A percentile compares a stretch with the other conserved stretches of the same genome.
phyloP scores from a whole-genome alignment of 2,329 filamentous ascomycete genomes.

The Leptographium galeiforme region DNA sequence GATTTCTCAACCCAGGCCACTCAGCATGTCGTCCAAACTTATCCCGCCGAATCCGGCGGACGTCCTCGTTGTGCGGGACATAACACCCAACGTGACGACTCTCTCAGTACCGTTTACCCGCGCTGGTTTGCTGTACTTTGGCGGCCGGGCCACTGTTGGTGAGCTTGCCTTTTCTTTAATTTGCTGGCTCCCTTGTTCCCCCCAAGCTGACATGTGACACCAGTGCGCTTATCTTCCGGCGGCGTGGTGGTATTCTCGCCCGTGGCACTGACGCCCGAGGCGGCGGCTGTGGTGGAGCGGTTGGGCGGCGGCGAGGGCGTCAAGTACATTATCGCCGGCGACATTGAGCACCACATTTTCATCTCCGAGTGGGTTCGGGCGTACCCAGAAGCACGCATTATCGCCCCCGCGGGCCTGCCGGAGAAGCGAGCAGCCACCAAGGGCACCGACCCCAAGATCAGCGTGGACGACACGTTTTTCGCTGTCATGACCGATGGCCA shows the following conservation, averaged over 20 bases:
- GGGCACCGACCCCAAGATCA: constrained; percentile 41
- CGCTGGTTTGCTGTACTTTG: constrained; percentile 67
- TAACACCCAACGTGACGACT: constrained; percentile 67
- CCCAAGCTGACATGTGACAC: constrained; percentile 1
- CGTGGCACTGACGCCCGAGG: constrained; percentile 61
- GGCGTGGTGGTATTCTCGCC: constrained; percentile 83
- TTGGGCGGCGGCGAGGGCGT: constrained; percentile 49
- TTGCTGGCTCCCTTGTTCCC: neutral
- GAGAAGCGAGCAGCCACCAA: constrained; percentile 56
- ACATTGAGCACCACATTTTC: constrained; percentile 93
- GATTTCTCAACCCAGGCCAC: neutral
- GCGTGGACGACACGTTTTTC: constrained; percentile 40
- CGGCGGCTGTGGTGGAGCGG: constrained; percentile 48
- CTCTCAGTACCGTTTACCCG: constrained; percentile 75
- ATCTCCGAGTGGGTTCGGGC: constrained; percentile 70
- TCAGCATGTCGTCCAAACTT: constrained; percentile 46
- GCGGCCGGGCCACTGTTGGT: constrained; percentile 79
- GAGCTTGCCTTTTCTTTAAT: constrained; percentile 15
- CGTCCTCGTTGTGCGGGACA: constrained; percentile 79
- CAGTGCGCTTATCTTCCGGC: constrained; percentile 58
- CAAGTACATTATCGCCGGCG: constrained; percentile 73
- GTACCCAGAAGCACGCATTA: constrained; percentile 65
- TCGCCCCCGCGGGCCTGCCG: constrained; percentile 70
- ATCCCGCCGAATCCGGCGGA: constrained; percentile 59
- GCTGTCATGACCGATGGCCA: constrained; percentile 51